Evolutionary conservation across 2,329 filamentous ascomycete genomes (phyloP), one percentile per base, ranked within the genome.

Genomic region (Xylaria sp.): DNA sequence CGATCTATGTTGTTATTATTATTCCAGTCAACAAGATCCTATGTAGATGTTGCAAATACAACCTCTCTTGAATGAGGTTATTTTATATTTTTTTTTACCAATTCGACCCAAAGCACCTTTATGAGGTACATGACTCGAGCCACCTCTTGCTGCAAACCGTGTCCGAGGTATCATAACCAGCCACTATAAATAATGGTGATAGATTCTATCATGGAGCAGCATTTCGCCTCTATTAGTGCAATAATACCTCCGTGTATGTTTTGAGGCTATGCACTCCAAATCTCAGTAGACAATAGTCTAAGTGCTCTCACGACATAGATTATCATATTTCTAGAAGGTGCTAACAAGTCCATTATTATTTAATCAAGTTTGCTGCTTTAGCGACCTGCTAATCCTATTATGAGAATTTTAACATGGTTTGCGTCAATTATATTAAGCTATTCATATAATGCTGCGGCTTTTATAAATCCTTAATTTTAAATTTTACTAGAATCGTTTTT

Each of bases 401-500:
- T 13, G 21, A 29, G 18, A 21, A 29, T 37, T 35, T 9, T 23
- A 5, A 21, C 5, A 8, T 21, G 8, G 44, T 23, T 47, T n/a
- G n/a, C n/a, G n/a, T n/a, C n/a, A n/a, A n/a, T n/a, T n/a, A n/a
- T n/a, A n/a, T n/a, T n/a, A n/a, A n/a, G n/a, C n/a, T n/a, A n/a
- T n/a, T n/a, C 12, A 18, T n/a, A 8, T 13, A 23, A 12, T 42
- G 5, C 9, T 40, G 16, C 27, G 6, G 32, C 25, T 51, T n/a
- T 32, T 29, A 10, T 13, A 44, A n/a, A 35, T 10, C 5, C 32
- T 13, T 12, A 10, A 48, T 21, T 23, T 13, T 10, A 47, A 35
- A 40, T 16, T 58, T 53, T 12, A 58, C 63, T 57, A 29, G 18
- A 61, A 58, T 57, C 25, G n/a, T 50, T 47, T 63, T 27, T 66